Evolutionary conservation across 2,329 filamentous ascomycete species (phyloP).

Genomic region (Cladophialophora yegresii): DNA sequence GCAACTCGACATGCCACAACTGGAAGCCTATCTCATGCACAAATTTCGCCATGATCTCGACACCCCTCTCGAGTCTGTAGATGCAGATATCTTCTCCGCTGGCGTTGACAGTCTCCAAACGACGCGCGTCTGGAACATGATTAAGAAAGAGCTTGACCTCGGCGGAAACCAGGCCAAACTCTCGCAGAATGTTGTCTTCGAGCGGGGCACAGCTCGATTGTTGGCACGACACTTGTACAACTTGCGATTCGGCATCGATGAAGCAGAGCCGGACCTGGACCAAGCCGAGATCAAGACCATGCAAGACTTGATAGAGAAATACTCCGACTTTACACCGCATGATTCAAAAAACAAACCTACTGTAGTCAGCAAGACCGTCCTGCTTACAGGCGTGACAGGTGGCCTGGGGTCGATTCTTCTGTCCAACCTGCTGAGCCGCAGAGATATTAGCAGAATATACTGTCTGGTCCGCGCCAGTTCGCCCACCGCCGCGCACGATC

Average conservation of each 20-base stretch:
- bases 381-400: slow-evolving; percentile 66
- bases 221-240: slow-evolving; percentile 43
- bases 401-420: slow-evolving; percentile 64
- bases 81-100: slow-evolving; percentile 27
- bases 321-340: slow-evolving; percentile 34
- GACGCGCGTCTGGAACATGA: slow-evolving; percentile 41
- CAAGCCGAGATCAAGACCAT: slow-evolving; percentile 47
- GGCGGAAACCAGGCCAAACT: slow-evolving; percentile 38
- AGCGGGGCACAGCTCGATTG: slow-evolving; percentile 55
- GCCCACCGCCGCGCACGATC: neutral
- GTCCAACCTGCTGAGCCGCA: slow-evolving; percentile 47
- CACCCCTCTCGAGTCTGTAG: slow-evolving; percentile 14
- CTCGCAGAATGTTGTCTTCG: slow-evolving; percentile 62
- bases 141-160: slow-evolving; percentile 44
- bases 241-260: slow-evolving; percentile 14
- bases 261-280: slow-evolving; percentile 33
- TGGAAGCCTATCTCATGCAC: slow-evolving; percentile 22
- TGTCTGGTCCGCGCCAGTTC: neutral
- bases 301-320: slow-evolving; percentile 49
- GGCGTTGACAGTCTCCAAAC: slow-evolving; percentile 29
- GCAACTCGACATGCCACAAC: slow-evolving; percentile 15
- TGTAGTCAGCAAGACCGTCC: slow-evolving; percentile 8
- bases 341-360: slow-evolving; percentile 9
- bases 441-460: slow-evolving; percentile 2
- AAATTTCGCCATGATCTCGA: slow-evolving; percentile 22